A percentile compares a stretch with the other conserved stretches of the same genome.
These are phyloP conservation scores for Hymenoscyphus fructigenus DNA, from an alignment of 2,329 filamentous ascomycete species.

Conservation along the genomic window DNA sequence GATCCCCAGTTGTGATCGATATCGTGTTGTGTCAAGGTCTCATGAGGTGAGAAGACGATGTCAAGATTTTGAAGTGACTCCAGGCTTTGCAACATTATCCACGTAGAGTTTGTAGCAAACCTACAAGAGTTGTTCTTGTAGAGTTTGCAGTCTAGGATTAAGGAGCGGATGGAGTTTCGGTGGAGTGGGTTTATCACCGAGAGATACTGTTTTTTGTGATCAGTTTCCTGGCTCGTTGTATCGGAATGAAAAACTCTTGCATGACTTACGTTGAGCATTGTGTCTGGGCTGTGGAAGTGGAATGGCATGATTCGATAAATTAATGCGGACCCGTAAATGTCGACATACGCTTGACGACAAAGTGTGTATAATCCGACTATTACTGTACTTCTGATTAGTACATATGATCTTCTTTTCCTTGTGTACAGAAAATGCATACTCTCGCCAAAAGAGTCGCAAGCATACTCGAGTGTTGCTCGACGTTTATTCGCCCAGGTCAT, in stretches of 20 bases:
- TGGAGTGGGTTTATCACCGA: background rate
- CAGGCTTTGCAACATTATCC: background rate
- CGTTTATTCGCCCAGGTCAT: too few species aligned
- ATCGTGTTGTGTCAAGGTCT: too few species aligned
- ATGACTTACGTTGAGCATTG: background rate
- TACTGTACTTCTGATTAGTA: background rate
- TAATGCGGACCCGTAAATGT: background rate
- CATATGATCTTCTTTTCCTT: too few species aligned
- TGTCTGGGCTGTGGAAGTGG: background rate
- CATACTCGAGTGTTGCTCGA: too few species aligned
- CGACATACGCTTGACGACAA: background rate
- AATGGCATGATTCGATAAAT: background rate
- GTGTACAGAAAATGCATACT: too few species aligned
- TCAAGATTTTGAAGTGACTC: background rate
- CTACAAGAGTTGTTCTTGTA: background rate
- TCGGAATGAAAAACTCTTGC: background rate
- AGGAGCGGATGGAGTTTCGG: background rate
- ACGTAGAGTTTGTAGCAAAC: background rate
- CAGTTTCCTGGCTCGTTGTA: too few species aligned
- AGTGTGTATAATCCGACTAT: background rate
- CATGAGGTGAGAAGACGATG: background rate
- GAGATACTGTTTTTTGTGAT: background rate
- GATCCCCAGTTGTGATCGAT: too few species aligned
- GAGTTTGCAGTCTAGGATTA: background rate
- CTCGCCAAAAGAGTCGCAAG: background rate